Conservation (phyloP, 495 filamentous ascomycete genomes). For the Talaromyces thailandensis region DNA sequence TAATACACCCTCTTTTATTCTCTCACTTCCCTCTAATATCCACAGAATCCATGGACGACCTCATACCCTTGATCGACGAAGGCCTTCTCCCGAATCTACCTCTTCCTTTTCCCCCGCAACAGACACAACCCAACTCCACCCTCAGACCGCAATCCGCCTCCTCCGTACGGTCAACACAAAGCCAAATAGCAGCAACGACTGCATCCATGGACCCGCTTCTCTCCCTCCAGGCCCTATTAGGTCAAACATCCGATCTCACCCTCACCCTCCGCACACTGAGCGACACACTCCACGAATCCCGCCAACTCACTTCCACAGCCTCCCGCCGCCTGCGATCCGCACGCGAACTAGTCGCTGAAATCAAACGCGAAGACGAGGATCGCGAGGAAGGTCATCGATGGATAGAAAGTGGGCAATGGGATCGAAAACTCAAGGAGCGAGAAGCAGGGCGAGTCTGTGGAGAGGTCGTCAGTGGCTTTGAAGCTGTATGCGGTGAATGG, state of each 20-base stretch:
- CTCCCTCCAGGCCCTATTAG: slow-evolving; percentile 42
- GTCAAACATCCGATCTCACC: slow-evolving; percentile 65
- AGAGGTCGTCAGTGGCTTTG: slow-evolving; percentile 87
- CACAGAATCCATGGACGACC: slow-evolving; percentile 56
- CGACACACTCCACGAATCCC: slow-evolving; percentile 92
- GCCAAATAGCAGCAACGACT: not conserved
- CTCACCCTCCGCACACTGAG: slow-evolving; percentile 73
- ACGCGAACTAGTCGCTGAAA: slow-evolving; percentile 72
- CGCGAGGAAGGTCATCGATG: slow-evolving; percentile 72
- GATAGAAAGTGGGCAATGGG: slow-evolving; percentile 75
- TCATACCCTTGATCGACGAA: slow-evolving; percentile 57
- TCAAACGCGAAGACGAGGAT: slow-evolving; percentile 71
- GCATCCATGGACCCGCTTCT: slow-evolving; percentile 35
- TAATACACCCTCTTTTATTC: slow-evolving; percentile 59
- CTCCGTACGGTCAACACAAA: slow-evolving; percentile 19
- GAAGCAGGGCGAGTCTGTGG: slow-evolving; percentile 72
- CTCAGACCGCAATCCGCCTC: slow-evolving; percentile 26
- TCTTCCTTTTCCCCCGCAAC: slow-evolving; percentile 43
- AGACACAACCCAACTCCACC: slow-evolving; percentile 40
- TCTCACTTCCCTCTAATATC: slow-evolving; percentile 45
- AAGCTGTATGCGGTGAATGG: slow-evolving; percentile 67
- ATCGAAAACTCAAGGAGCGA: slow-evolving; percentile 58
- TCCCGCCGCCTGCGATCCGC: slow-evolving; percentile 65
- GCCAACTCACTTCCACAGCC: slow-evolving; percentile 74
- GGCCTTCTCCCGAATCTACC: slow-evolving; percentile 38